These are phyloP conservation scores for Kingdonia uniflora DNA, from an alignment of 164 flowering plant genomes.

Conservation along the genomic window DNA sequence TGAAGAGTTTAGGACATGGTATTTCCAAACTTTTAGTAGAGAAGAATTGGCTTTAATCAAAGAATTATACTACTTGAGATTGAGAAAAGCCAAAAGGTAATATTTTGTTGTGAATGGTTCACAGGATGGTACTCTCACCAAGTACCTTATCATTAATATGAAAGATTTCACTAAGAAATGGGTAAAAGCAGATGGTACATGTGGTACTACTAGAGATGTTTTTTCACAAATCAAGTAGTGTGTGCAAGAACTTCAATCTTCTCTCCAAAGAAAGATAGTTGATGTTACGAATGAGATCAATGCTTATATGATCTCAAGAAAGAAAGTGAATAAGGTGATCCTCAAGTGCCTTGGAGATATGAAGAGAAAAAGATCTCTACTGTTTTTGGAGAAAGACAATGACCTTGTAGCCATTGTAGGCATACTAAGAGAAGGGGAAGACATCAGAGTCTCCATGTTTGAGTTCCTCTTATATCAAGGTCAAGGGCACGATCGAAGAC, in stretches of 20 bases:
- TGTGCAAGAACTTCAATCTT: conserved; percentile 10
- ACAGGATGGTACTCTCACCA: no score
- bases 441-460: conserved; percentile 1
- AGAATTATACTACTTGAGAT: no score
- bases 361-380: not conserved
- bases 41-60: no score
- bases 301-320: conserved; percentile 3
- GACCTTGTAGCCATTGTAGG: conserved; percentile 1
- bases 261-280: conserved; percentile 7
- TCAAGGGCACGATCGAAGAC: no score
- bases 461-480: conserved; percentile 1
- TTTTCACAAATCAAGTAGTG: conserved; percentile 5
- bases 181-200: not conserved
- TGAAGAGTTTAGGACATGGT: no score
- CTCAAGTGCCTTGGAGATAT: conserved; percentile 8
- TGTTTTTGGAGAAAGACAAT: not conserved
- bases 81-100: no score
- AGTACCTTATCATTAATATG: no score
- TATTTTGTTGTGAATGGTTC: no score
- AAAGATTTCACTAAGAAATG: no score
- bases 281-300: not conserved
- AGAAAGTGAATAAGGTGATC: conserved; percentile 11
- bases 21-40: no score
- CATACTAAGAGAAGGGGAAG: conserved; percentile 9
- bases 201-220: conserved; percentile 12